Evolutionary conservation across 306 rosid species (phyloP).

Genomic region (Dryas octopetala): DNA sequence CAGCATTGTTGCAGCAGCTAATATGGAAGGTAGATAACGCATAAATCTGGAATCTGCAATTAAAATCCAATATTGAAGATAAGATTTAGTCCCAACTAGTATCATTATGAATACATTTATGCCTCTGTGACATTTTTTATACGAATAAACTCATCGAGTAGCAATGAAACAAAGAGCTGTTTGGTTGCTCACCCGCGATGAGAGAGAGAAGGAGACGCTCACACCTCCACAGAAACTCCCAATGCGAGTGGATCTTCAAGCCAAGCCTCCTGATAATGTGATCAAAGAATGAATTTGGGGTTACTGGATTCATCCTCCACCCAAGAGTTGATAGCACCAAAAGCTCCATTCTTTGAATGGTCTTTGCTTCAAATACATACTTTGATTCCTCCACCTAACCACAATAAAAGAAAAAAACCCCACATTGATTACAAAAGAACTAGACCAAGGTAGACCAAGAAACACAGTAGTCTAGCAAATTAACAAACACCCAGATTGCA

Average conservation of each 20-base stretch:
- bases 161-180: neutral
- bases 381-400: conserved; percentile 74
- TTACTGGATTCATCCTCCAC: conserved; percentile 94
- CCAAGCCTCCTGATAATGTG: conserved; percentile 79
- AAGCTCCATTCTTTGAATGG: conserved; percentile 94
- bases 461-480: conserved; percentile 26
- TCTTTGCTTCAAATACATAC: conserved; percentile 75
- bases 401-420: conserved; percentile 3
- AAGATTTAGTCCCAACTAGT: conserved; percentile 1
- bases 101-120: neutral
- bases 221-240: conserved; percentile 70
- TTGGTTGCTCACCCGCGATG: conserved; percentile 50
- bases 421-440: conserved; percentile 12
- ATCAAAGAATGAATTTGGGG: conserved; percentile 83
- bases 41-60: conserved; percentile 62
- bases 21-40: conserved; percentile 66
- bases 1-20: conserved; percentile 88
- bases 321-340: conserved; percentile 76
- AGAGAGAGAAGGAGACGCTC: conserved; percentile 69
- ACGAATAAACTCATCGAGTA: neutral
- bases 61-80: conserved; percentile 6
- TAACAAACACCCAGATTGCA: conserved; percentile 47
- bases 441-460: neutral
- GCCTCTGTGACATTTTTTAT: neutral
- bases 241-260: conserved; percentile 63